These are phyloP conservation scores for Phialophora tarda DNA, from an alignment of 2,329 filamentous ascomycete species.

Conservation along the genomic window DNA sequence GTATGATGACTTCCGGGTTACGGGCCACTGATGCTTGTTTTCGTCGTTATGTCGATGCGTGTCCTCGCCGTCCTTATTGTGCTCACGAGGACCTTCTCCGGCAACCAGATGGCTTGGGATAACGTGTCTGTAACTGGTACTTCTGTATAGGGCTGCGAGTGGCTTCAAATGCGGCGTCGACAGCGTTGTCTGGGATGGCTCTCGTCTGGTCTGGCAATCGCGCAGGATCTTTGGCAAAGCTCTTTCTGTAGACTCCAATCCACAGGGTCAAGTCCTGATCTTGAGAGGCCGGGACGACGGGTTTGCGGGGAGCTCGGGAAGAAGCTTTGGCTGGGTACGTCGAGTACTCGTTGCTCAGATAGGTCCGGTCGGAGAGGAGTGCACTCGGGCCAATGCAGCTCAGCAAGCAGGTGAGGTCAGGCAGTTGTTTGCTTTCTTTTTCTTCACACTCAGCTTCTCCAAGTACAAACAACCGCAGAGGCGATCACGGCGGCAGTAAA, in stretches of 20 bases:
- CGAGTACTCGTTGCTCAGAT: not conserved
- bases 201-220: conserved; percentile 9
- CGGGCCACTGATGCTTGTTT: not conserved
- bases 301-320: conserved; percentile 28
- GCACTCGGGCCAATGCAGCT: conserved; percentile 6
- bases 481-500: conserved; percentile 3
- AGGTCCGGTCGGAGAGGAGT: not conserved
- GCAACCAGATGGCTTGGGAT: not conserved
- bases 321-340: conserved; percentile 2
- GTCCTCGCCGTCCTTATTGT: not conserved
- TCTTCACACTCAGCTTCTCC: not conserved
- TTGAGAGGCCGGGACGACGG: conserved; percentile 1
- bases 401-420: not conserved
- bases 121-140: conserved; percentile 7
- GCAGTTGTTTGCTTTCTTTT: conserved; percentile 16
- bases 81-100: not conserved
- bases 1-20: conserved; percentile 1
- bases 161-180: conserved; percentile 4
- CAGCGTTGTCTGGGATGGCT: not conserved
- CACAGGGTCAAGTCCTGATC: conserved; percentile 13
- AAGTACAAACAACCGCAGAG: not conserved
- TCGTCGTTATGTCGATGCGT: not conserved
- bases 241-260: conserved; percentile 29
- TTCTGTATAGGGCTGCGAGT: not conserved
- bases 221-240: not conserved